Evolutionary conservation across 805 yeast genomes (phyloP).

Genomic region (Metschnikowia vanudenii): DNA sequence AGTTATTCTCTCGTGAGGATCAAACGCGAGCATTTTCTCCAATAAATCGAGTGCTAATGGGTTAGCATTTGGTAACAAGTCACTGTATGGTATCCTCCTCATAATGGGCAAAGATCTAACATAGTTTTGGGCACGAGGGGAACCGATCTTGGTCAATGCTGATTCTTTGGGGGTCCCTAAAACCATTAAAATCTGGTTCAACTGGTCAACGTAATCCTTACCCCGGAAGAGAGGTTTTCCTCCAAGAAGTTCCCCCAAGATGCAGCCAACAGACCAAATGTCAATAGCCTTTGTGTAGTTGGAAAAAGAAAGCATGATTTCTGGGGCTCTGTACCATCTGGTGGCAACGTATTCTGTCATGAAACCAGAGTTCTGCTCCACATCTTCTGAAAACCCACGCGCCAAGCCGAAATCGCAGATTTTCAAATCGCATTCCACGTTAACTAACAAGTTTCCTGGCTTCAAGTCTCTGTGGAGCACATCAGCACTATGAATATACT

Average conservation of each 20-base stretch:
- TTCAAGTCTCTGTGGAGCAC: conserved; percentile 92
- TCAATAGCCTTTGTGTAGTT: conserved; percentile 96
- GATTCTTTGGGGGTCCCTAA: conserved; percentile 84
- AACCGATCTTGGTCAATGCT: conserved; percentile 54
- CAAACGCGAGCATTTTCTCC: conserved; percentile 77
- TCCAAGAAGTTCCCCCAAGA: conserved; percentile 88
- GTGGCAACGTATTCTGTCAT: conserved; percentile 98
- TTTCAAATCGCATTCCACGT: conserved; percentile 94
- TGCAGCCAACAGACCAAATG: conserved; percentile 98
- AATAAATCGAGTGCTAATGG: conserved; percentile 74
- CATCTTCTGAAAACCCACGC: conserved; percentile 80
- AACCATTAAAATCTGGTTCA: conserved; percentile 80
- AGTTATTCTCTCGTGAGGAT: conserved; percentile 78
- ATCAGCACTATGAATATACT: conserved; percentile 87
- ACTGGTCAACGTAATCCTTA: conserved; percentile 92
- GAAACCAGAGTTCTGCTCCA: conserved; percentile 87
- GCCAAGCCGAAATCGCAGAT: conserved; percentile 97
- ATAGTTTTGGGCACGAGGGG: conserved; percentile 87
- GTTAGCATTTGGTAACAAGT: conserved; percentile 79
- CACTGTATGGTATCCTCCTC: conserved; percentile 71
- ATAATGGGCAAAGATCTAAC: conserved; percentile 82
- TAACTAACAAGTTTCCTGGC: conserved; percentile 89
- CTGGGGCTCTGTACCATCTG: conserved; percentile 98
- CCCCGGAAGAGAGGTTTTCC: conserved; percentile 93
- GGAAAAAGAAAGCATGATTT: conserved; percentile 91